These are phyloP conservation scores for Mycena galopus DNA, from an alignment of 768 basidiomycete genomes.

Conservation along the genomic window DNA sequence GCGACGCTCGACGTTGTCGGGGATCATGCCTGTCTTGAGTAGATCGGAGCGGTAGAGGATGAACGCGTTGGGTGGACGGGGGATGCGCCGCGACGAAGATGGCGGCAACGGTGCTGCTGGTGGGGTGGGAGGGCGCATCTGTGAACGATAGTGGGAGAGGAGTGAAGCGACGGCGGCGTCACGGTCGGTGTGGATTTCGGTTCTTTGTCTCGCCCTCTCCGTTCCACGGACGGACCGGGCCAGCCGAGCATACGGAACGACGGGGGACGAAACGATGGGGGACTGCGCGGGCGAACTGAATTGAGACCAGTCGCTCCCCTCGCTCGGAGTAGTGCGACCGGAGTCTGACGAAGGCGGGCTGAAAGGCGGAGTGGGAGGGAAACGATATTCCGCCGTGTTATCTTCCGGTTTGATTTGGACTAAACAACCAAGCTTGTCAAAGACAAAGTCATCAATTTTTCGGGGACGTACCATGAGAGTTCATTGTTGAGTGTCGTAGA, in stretches of 20 bases:
- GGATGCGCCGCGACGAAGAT: constrained; percentile 58
- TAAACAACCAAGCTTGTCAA: neutral
- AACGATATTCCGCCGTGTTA: neutral
- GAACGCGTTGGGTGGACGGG: constrained; percentile 87
- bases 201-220: constrained; percentile 30
- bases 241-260: constrained; percentile 12
- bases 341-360: constrained; percentile 20
- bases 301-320: constrained; percentile 17
- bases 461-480: constrained; percentile 20
- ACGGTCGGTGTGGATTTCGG: neutral
- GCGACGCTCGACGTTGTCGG: constrained; percentile 66
- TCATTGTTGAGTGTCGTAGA: constrained; percentile 31
- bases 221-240: constrained; percentile 34
- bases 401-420: constrained; percentile 22
- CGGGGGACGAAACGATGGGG: neutral
- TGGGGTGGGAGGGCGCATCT: constrained; percentile 5
- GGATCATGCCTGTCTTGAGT: constrained; percentile 62
- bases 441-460: neutral
- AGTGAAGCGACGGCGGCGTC: neutral
- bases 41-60: constrained; percentile 84
- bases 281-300: constrained; percentile 18
- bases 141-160: constrained; percentile 24
- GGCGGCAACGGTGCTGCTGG: neutral
- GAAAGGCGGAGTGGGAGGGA: constrained; percentile 15
- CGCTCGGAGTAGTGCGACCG: constrained; percentile 6